phyloP scores from a whole-genome alignment of 1,284 basidiomycete species.

The Sanghuangporus baumii region DNA sequence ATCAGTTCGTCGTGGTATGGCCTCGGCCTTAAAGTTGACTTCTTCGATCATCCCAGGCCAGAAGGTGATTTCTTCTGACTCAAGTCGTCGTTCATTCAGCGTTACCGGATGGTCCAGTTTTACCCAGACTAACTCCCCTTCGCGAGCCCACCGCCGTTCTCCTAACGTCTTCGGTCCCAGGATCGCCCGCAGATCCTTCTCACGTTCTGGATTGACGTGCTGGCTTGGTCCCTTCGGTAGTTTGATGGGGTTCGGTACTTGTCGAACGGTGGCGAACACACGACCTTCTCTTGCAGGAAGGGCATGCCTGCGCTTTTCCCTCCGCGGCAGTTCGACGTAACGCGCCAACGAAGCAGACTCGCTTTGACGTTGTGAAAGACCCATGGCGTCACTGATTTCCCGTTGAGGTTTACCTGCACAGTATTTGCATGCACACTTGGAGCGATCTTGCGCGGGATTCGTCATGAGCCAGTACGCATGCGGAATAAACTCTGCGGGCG shows the following conservation, averaged over 20 bases:
- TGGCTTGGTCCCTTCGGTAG: conserved; percentile 39
- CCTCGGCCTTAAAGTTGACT: conserved; percentile 39
- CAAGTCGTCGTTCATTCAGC: conserved; percentile 28
- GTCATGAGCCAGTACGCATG: conserved; percentile 75
- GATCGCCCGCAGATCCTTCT: conserved; percentile 51
- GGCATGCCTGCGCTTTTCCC: background rate
- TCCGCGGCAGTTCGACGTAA: background rate
- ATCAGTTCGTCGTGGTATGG: conserved; percentile 3
- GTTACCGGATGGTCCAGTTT: conserved; percentile 48
- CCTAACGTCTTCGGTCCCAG: conserved; percentile 29
- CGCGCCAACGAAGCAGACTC: conserved; percentile 8
- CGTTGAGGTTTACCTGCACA: conserved; percentile 64
- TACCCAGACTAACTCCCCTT: conserved; percentile 73
- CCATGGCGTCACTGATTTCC: conserved; percentile 58
- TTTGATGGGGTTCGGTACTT: conserved; percentile 37
- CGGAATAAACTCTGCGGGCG: conserved; percentile 73
- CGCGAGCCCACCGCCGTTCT: conserved; percentile 53
- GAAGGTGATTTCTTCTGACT: conserved; percentile 45
- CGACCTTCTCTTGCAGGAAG: background rate
- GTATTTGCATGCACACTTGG: conserved; percentile 72
- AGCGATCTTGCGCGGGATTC: conserved; percentile 41
- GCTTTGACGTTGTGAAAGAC: conserved; percentile 25
- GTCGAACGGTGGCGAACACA: conserved; percentile 52
- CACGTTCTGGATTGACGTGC: conserved; percentile 50
- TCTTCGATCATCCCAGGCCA: conserved; percentile 73